Evolutionary conservation across 1,284 basidiomycete species (phyloP), one percentile per base, ranked within the genome.

Genomic region (Coniferiporia sulphurascens): DNA sequence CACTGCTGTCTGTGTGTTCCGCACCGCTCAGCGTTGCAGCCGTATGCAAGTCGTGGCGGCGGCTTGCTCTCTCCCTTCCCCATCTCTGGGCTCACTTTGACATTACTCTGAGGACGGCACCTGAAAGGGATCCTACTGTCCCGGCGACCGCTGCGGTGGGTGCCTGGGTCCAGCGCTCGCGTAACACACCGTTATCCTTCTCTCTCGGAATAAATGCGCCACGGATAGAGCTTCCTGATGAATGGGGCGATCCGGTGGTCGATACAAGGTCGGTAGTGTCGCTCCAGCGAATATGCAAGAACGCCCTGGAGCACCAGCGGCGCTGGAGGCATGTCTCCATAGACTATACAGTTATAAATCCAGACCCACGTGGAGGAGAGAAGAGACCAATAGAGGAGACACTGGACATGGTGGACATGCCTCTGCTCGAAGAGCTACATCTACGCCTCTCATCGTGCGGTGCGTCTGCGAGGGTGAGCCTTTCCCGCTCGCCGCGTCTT

Each of bases 31-130:
- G 45, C 17, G n/a, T 56, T 19, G 6, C 45, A 10, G 15, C 12
- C 19, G 48, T 49, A 15, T 56, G 55, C 46, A 34, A 35, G n/a
- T 35, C 44, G 5, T 56, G 55, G 55, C 15, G 55, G 10, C 17
- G 35, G 35, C 17, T 56, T 13, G 55, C 55, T 1, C 44, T 56
- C 46, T 48, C 55, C 1, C 12, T 41, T 2, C 48, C 55, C 17
- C 44, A n/a, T 19, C 55, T 56, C 9, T 56, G 55, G 55, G 19
- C 52, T 9, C 41, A 27, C 8, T 44, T 55, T 22, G 22, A 55
- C n/a, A 8, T 44, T 12, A 10, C 3, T n/a, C 52, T 44, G 52
- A 38, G n/a, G 13, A 9, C 22, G 15, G 21, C 10, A 15, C 48
- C 22, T 6, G 48, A 8, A 13, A 13, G 21, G 2, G 48, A 50